Percentiles rank a stretch among this genome's conserved stretches.
phyloP scores from a whole-genome alignment of 2,329 filamentous ascomycete genomes.

The Penicillium sp. region DNA sequence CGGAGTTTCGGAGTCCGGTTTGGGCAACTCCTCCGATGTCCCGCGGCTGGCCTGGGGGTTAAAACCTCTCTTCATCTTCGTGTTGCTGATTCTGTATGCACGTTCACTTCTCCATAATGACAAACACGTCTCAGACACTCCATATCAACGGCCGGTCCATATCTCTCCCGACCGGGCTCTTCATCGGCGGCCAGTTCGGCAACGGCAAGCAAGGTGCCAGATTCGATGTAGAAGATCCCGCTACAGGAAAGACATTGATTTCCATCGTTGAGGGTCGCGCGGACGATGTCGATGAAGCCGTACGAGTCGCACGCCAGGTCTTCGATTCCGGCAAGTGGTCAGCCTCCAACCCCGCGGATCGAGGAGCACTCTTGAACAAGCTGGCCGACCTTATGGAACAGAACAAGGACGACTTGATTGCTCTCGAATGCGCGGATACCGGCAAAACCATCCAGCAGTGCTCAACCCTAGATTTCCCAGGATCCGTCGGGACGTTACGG shows the following conservation, averaged over 20 bases:
- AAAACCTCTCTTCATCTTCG: too few relatives aligned
- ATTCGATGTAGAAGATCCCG: conserved; percentile 1
- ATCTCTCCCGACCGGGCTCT: neutral
- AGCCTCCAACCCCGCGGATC: conserved; percentile 29
- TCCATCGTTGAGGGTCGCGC: conserved; percentile 36
- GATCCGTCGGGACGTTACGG: conserved; percentile 69
- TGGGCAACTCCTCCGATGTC: too few relatives aligned
- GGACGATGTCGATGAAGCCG: conserved; percentile 40
- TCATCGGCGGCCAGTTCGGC: neutral
- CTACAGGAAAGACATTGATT: conserved; percentile 25
- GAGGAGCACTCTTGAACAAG: conserved; percentile 30
- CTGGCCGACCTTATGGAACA: conserved; percentile 34
- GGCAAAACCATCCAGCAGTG: conserved; percentile 31
- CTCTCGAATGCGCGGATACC: conserved; percentile 37
- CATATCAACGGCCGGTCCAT: neutral
- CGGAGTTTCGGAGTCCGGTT: too few relatives aligned
- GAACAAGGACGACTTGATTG: conserved; percentile 29
- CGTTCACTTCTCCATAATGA: too few relatives aligned
- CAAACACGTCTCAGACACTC: neutral
- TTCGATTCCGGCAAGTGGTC: conserved; percentile 31
- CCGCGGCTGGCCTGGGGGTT: too few relatives aligned
- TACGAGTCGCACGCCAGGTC: conserved; percentile 34
- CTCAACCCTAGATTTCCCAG: conserved; percentile 61
- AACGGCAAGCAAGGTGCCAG: neutral
- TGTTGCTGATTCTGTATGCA: too few relatives aligned